Evolutionary conservation across 257 asterid species (phyloP).

Genomic region (Anisodus acutangulus): DNA sequence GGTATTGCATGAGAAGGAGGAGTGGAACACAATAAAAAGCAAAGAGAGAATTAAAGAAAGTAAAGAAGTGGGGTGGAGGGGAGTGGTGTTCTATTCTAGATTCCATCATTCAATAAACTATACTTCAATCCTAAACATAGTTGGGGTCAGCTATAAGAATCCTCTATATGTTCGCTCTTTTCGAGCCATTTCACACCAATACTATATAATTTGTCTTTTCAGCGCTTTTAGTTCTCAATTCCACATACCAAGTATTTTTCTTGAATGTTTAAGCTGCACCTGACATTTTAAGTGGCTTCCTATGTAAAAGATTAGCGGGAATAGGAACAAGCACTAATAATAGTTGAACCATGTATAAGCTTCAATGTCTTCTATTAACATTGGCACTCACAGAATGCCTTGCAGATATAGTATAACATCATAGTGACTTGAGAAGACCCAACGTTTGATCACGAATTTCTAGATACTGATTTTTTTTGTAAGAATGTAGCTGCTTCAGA

Average conservation of each 20-base stretch:
- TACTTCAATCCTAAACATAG: not conserved
- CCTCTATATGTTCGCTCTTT: not conserved
- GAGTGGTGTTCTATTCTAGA: conserved; percentile 16
- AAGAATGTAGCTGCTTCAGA: not conserved
- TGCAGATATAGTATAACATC: not conserved
- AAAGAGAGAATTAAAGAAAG: not conserved
- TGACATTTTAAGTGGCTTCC: not conserved
- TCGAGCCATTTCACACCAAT: not conserved
- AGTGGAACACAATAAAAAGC: not conserved
- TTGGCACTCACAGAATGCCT: not conserved
- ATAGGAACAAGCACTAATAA: not conserved
- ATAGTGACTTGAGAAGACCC: not conserved
- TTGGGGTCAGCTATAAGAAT: not conserved
- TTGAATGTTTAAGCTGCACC: not conserved
- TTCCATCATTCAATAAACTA: conserved; percentile 18
- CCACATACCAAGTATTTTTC: conserved; percentile 11
- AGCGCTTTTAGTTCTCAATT: not conserved
- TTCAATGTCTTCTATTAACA: not conserved
- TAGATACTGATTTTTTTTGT: not conserved
- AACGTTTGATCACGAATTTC: not conserved
- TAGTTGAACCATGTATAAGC: not conserved
- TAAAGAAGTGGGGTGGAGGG: conserved; percentile 6
- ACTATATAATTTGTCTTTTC: not conserved
- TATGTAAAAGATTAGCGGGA: not conserved
- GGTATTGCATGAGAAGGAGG: not conserved